Conservation (phyloP, 2,329 filamentous ascomycete species). For the Tolypocladium ovalisporum region DNA sequence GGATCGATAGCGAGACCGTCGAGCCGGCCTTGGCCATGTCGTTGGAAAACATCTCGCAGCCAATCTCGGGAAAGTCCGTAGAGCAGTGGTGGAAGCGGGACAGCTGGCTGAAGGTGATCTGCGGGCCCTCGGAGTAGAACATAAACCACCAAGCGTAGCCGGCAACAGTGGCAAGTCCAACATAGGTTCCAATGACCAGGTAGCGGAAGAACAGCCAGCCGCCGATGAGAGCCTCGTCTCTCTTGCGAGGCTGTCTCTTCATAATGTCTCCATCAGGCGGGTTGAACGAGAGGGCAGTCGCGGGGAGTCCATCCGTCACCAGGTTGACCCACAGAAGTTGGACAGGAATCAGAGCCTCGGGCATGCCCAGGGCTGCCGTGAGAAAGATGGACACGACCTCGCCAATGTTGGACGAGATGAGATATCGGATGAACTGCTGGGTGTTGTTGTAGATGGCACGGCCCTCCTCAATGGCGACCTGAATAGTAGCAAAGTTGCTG, state of each 20-base stretch:
- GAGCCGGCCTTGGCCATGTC: conserved; percentile 81
- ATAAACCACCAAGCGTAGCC: conserved; percentile 99
- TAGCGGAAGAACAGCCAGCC: conserved; percentile 98
- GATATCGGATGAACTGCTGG: conserved; percentile 97
- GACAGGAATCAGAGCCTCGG: conserved; percentile 91
- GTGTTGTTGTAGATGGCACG: conserved; percentile 99
- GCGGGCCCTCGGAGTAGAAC: conserved; percentile 81
- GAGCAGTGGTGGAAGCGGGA: conserved; percentile 91
- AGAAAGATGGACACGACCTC: conserved; percentile 99
- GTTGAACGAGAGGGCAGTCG: conserved; percentile 95
- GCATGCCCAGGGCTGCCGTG: conserved; percentile 92
- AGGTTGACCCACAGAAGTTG: conserved; percentile 98
- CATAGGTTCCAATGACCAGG: conserved; percentile 90
- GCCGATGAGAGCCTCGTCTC: conserved; percentile 83
- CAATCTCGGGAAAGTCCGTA: conserved; percentile 74
- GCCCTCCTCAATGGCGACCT: conserved; percentile 90
- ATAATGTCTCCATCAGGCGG: conserved; percentile 98
- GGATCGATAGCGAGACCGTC: conserved; percentile 80
- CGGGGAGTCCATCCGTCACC: conserved; percentile 92
- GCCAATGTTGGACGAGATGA: conserved; percentile 98
- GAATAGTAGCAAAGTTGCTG: conserved; percentile 98
- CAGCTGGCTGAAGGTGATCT: conserved; percentile 84
- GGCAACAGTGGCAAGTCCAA: conserved; percentile 86
- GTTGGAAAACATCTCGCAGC: conserved; percentile 84
- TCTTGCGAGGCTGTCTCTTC: conserved; percentile 81